These are phyloP conservation scores for Alternaria alternata DNA, from an alignment of 2,329 filamentous ascomycete species.

Conservation along the genomic window DNA sequence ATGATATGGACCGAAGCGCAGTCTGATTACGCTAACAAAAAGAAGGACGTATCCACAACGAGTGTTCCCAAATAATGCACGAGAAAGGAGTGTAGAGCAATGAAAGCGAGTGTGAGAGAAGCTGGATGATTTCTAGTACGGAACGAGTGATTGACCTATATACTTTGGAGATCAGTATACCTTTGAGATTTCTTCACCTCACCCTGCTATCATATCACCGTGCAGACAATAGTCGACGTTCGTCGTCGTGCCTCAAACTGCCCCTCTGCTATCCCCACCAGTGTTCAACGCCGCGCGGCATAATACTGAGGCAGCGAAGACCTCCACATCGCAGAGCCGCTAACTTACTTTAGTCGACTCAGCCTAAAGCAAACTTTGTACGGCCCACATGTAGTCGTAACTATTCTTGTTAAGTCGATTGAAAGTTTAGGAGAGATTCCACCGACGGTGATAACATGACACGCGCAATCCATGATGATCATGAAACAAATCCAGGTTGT, in stretches of 20 bases:
- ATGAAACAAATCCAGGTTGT: neutral
- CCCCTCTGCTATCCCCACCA: neutral
- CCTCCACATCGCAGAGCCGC: neutral
- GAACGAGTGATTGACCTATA: neutral
- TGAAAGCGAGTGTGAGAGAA: neutral
- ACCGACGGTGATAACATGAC: neutral
- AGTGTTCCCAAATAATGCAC: neutral
- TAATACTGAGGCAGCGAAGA: neutral
- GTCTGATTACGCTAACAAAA: neutral
- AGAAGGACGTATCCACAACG: neutral
- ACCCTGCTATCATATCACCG: neutral
- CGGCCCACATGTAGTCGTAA: neutral
- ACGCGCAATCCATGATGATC: neutral
- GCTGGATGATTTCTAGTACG: neutral
- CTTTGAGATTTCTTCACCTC: rapidly evolving
- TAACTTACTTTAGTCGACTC: neutral
- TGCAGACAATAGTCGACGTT: neutral
- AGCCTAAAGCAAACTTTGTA: neutral
- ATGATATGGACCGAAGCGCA: neutral
- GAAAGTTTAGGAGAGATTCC: neutral
- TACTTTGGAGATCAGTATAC: neutral
- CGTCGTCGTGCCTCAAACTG: neutral
- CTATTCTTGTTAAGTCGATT: neutral
- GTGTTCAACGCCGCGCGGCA: neutral
- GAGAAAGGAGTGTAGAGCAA: neutral